phyloP scores from a whole-genome alignment of 495 filamentous ascomycete genomes.

The Cryomyces antarcticus region DNA sequence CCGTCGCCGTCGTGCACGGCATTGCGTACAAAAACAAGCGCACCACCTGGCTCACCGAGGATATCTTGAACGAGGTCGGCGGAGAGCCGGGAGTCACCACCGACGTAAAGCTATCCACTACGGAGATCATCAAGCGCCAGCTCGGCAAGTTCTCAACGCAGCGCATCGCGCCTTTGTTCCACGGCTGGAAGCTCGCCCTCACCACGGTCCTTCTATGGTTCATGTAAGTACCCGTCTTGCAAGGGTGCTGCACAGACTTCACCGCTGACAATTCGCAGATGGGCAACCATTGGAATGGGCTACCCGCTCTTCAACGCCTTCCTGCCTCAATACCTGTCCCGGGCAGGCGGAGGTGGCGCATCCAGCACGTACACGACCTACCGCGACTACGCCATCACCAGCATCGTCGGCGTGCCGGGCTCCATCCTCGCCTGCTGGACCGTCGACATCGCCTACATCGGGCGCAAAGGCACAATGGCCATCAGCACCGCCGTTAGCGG shows the following conservation, averaged over 20 bases:
- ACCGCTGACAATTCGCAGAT: constrained; percentile 1
- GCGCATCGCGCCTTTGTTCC: constrained; percentile 10
- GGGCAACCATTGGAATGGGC: constrained; percentile 10
- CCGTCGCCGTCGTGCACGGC: constrained; percentile 10
- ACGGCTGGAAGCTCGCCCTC: constrained; percentile 5
- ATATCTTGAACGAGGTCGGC: background rate
- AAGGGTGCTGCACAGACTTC: too few species aligned
- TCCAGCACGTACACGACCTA: constrained; percentile 30
- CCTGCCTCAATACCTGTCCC: constrained; percentile 32
- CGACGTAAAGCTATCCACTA: background rate
- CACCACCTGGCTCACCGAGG: constrained; percentile 8
- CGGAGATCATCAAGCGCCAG: background rate
- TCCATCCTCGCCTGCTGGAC: constrained; percentile 33
- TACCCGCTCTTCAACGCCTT: constrained; percentile 14
- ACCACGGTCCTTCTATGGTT: constrained; percentile 9
- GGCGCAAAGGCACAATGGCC: constrained; percentile 39
- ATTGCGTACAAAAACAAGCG: constrained; percentile 9
- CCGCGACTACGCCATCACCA: constrained; percentile 40
- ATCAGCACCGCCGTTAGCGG: constrained; percentile 31
- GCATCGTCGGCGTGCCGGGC: constrained; percentile 36
- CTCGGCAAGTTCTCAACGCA: constrained; percentile 7
- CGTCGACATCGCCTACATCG: constrained; percentile 36
- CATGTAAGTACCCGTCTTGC: constrained; percentile 8
- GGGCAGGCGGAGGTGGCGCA: constrained; percentile 16
- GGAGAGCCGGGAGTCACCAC: background rate